These are phyloP conservation scores for Tubosaeta brunneosetosa DNA, from an alignment of 768 basidiomycete genomes.

Conservation along the genomic window DNA sequence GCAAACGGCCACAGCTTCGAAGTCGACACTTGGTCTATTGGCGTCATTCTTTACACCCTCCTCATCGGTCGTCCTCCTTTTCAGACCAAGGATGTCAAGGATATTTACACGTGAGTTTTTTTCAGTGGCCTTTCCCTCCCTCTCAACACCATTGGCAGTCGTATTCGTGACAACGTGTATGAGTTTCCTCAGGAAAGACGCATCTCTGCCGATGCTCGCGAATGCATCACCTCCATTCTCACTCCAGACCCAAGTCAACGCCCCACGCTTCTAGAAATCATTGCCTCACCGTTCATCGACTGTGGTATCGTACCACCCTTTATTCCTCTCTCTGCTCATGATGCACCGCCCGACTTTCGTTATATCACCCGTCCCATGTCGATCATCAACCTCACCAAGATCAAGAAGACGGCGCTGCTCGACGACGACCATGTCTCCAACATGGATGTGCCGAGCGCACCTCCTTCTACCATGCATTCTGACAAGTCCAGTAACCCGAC, in stretches of 20 bases:
- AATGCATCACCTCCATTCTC: constrained; percentile 79
- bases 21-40: constrained; percentile 97
- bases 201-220: constrained; percentile 67
- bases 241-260: constrained; percentile 79
- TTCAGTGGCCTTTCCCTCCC: not conserved
- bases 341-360: constrained; percentile 70
- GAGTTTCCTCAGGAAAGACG: constrained; percentile 78
- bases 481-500: constrained; percentile 36
- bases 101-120: constrained; percentile 79
- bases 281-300: constrained; percentile 81
- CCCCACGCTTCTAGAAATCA: constrained; percentile 79
- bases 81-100: constrained; percentile 97
- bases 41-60: constrained; percentile 95
- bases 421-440: constrained; percentile 54
- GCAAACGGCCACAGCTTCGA: constrained; percentile 97
- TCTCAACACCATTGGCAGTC: constrained; percentile 40
- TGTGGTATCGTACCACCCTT: constrained; percentile 74
- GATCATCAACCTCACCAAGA: constrained; percentile 62
- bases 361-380: constrained; percentile 58
- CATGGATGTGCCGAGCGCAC: constrained; percentile 41
- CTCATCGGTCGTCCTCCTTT: constrained; percentile 95
- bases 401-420: constrained; percentile 58
- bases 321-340: constrained; percentile 77
- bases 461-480: constrained; percentile 11
- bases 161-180: constrained; percentile 91